phyloP scores from a whole-genome alignment of 129 eudicot species.

The Arctium lappa region DNA sequence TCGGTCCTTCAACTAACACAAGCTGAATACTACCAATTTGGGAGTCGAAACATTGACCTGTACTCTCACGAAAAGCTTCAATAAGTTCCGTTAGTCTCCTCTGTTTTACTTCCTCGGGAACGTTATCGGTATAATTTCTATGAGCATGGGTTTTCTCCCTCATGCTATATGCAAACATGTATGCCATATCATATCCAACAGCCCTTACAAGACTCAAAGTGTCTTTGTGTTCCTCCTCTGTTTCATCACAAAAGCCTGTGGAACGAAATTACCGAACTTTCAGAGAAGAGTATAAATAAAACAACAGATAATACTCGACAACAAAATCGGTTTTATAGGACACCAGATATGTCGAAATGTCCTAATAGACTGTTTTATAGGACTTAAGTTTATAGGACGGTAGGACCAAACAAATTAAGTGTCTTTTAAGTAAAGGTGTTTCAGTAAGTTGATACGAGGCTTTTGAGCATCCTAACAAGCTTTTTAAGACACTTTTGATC shows the following conservation, averaged over 20 bases:
- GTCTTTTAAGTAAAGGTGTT: not conserved
- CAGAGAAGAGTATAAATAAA: not conserved
- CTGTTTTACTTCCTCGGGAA: slow-evolving; percentile 80
- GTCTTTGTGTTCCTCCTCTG: slow-evolving; percentile 87
- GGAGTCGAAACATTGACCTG: slow-evolving; percentile 83
- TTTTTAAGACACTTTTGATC: not conserved
- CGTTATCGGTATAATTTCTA: slow-evolving; percentile 76
- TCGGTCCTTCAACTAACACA: slow-evolving; percentile 96
- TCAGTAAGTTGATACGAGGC: not conserved
- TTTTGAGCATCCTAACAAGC: not conserved
- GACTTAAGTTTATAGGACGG: not conserved
- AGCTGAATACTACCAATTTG: slow-evolving; percentile 75
- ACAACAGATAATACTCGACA: not conserved
- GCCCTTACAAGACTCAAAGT: slow-evolving; percentile 68
- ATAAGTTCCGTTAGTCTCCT: slow-evolving; percentile 87
- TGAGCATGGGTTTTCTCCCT: slow-evolving; percentile 99
- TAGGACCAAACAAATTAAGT: too few species aligned
- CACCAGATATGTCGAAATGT: not conserved
- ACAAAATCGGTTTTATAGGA: not conserved
- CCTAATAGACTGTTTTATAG: not conserved
- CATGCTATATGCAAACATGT: slow-evolving; percentile 99
- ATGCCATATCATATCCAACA: slow-evolving; percentile 98
- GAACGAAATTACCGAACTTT: slow-evolving; percentile 4
- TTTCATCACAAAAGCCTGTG: slow-evolving; percentile 94
- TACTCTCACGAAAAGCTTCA: slow-evolving; percentile 79